Evolutionary conservation across 352 stramenopile genomes (phyloP), one percentile per base, ranked within the genome.

Genomic region (Peronospora tabacina): DNA sequence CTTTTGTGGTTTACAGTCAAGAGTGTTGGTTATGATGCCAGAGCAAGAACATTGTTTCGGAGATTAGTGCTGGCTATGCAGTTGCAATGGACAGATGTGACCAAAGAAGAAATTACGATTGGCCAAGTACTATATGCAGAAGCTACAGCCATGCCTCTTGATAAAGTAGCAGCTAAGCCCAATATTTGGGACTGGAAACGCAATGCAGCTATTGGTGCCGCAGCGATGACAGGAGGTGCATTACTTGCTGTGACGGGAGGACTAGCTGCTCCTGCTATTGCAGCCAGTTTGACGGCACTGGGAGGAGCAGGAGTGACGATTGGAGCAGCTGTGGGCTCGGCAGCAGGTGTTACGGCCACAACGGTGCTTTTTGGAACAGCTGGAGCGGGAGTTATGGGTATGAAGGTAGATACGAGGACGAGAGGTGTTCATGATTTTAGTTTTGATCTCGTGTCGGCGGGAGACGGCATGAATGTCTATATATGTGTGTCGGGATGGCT

Each of bases 391-490:
- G 70, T 93, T 6, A 70, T 87, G 16, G 82, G 82, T 0, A 78
- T 86, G 63, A 93, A 93, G 61, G 81, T 75, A 6, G 82, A 93
- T 33, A 72, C 68, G 0, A 66, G 82, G 8, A 91, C 80, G 0
- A 64, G 74, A 28, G 78, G 80, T 1, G 79, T 93, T 0, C 77
- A 90, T 35, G 72, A 90, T 34, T 90, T 93, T 48, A 63, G 68
- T 33, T 93, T 93, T 45, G 80, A 93, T 50, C 63, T 93, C 16
- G 61, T 93, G 8, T 85, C 82, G 9, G 65, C 80, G 0, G 82
- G 82, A 30, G 77, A 90, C 33, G 75, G 82, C 17, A 90, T 93
- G 82, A 89, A 90, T 37, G 82, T 93, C 24, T 93, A 93, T 66
- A 86, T 93, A 52, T 93, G 82, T 50, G 54, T 93, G 15, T 85